Percentiles rank a stretch among this genome's conserved stretches.
Conservation (phyloP, 768 basidiomycete genomes). For the Suillus placidus region DNA sequence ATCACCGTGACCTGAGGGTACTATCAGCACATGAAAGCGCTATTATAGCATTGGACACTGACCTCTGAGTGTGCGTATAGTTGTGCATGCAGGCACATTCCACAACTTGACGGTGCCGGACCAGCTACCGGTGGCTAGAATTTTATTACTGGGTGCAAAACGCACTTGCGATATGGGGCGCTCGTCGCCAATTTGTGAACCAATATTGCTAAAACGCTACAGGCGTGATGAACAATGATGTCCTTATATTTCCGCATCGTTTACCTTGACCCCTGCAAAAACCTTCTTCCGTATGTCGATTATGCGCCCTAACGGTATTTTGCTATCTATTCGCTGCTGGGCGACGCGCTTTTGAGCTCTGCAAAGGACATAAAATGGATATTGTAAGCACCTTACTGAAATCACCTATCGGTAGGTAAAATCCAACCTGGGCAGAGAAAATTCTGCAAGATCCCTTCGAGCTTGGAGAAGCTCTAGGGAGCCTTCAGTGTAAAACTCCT, state of each 20-base stretch:
- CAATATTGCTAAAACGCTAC: slow-evolving; percentile 88
- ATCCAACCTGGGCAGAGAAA: slow-evolving; percentile 92
- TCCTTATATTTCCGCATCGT: slow-evolving; percentile 18
- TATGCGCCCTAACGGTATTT: slow-evolving; percentile 82
- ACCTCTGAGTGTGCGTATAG: slow-evolving; percentile 77
- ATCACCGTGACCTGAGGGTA: slow-evolving; percentile 74
- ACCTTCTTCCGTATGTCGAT: slow-evolving; percentile 93
- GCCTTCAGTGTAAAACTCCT: slow-evolving; percentile 96
- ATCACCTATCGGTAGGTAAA: slow-evolving; percentile 57
- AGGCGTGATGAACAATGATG: background rate
- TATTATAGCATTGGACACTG: slow-evolving; percentile 16
- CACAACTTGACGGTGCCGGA: slow-evolving; percentile 93
- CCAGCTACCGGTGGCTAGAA: slow-evolving; percentile 94
- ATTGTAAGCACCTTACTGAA: slow-evolving; percentile 79
- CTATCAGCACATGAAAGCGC: slow-evolving; percentile 13
- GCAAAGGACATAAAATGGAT: slow-evolving; percentile 45
- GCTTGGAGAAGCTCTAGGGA: slow-evolving; percentile 85
- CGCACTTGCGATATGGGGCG: slow-evolving; percentile 92
- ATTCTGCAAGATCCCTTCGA: slow-evolving; percentile 85
- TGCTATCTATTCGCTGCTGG: slow-evolving; percentile 90
- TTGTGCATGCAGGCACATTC: slow-evolving; percentile 91
- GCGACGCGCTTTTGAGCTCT: slow-evolving; percentile 96
- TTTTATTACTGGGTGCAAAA: slow-evolving; percentile 88
- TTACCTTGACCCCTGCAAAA: slow-evolving; percentile 86
- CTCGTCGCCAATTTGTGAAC: slow-evolving; percentile 98